Conservation (phyloP, 169 alveolate species). For the Eimeria maxima region DNA sequence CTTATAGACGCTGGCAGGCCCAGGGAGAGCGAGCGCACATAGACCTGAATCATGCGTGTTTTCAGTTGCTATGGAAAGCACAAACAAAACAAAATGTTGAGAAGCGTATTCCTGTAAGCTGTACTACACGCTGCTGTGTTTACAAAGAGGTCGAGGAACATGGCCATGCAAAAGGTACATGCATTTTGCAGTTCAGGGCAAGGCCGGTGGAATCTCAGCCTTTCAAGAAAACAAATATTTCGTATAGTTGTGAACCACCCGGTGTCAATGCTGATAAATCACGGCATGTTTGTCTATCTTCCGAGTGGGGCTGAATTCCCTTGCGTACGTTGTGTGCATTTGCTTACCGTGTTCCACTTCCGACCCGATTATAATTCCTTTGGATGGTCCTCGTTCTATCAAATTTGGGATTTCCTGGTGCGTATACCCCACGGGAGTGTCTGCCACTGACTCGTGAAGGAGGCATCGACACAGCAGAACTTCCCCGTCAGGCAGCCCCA, state of each 20-base stretch:
- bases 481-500: constrained; percentile 69
- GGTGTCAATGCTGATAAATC: not conserved
- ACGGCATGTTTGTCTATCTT: not conserved
- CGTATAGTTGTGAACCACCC: not conserved
- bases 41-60: not conserved
- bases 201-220: not conserved
- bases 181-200: not conserved
- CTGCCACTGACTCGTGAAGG: constrained; percentile 41
- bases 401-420: not conserved
- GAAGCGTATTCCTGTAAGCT: not conserved
- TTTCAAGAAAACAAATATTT: not conserved
- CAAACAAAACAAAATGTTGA: not conserved
- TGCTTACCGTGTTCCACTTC: constrained; percentile 1
- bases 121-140: not conserved
- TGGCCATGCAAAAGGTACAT: not conserved
- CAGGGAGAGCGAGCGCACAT: constrained; percentile 44
- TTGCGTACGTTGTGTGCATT: not conserved
- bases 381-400: constrained; percentile 36
- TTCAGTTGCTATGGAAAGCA: not conserved
- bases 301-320: not conserved
- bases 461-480: constrained; percentile 64
- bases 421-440: constrained; percentile 53
- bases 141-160: not conserved
- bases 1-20: constrained; percentile 56
- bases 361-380: not conserved